Evolutionary conservation across 148 eudicot genomes (phyloP).

Genomic region (Heliamphora exappendiculata): DNA sequence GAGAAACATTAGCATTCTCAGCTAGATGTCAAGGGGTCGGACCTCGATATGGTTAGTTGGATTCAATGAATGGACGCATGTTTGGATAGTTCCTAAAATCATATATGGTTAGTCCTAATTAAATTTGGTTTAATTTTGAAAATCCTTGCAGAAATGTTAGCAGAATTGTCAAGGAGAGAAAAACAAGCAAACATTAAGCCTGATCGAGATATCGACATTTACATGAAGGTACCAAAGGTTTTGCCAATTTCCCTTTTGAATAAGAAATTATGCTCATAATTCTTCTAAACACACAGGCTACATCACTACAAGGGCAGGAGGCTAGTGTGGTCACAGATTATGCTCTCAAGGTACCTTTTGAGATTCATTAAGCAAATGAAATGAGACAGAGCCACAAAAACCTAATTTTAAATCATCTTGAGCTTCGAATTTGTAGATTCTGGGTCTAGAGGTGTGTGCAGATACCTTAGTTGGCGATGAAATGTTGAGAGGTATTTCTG

Average conservation of each 20-base stretch:
- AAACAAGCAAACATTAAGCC: slow-evolving; percentile 27
- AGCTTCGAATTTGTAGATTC: slow-evolving; percentile 26
- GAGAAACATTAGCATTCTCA: slow-evolving; percentile 23
- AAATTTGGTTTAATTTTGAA: not conserved
- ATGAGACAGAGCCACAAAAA: not conserved
- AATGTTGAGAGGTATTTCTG: slow-evolving; percentile 19
- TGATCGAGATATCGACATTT: slow-evolving; percentile 31
- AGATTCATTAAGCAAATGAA: not conserved
- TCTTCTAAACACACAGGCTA: slow-evolving; percentile 22
- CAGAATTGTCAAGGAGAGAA: slow-evolving; percentile 33
- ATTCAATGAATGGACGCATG: not conserved
- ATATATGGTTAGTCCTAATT: not conserved
- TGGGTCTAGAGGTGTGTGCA: slow-evolving; percentile 25
- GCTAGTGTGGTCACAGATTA: slow-evolving; percentile 31
- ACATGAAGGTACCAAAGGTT: slow-evolving; percentile 40
- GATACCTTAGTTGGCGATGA: slow-evolving; percentile 22
- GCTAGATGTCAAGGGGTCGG: slow-evolving; percentile 28
- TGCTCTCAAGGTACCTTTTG: slow-evolving; percentile 31
- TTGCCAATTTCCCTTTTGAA: not conserved
- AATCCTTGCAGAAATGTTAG: slow-evolving; percentile 23
- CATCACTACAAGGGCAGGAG: slow-evolving; percentile 25
- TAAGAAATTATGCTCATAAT: not conserved
- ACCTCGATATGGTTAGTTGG: slow-evolving; percentile 10
- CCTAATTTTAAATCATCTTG: not conserved
- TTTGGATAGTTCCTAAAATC: not conserved